A percentile compares a stretch with the other conserved stretches of the same genome.
phyloP scores from a whole-genome alignment of 805 yeast species.

The Candida yuanshanica region DNA sequence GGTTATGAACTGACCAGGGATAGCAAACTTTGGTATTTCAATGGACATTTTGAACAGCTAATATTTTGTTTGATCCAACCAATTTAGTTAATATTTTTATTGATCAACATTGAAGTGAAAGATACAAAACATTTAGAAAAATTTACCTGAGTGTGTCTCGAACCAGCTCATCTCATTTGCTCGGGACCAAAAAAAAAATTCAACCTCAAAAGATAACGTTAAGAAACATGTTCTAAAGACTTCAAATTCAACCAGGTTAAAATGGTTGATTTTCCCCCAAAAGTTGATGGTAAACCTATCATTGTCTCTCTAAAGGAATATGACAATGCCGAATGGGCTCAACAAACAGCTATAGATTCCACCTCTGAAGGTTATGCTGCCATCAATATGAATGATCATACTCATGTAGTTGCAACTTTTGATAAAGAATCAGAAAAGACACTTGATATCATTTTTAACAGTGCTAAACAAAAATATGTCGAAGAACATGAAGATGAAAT shows the following conservation, averaged over 20 bases:
- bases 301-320: slow-evolving; percentile 39
- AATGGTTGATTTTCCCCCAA: slow-evolving; percentile 33
- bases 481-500: slow-evolving; percentile 4
- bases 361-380: slow-evolving; percentile 31
- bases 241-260: background rate
- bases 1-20: slow-evolving; percentile 80
- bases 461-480: slow-evolving; percentile 34
- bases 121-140: no score
- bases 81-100: no score
- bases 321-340: slow-evolving; percentile 49
- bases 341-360: slow-evolving; percentile 42
- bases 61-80: no score
- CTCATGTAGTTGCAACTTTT: slow-evolving; percentile 38
- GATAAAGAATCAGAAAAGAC: slow-evolving; percentile 32
- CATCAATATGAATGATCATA: slow-evolving; percentile 41
- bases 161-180: background rate
- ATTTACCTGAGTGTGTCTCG: slow-evolving; percentile 1
- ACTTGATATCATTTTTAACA: slow-evolving; percentile 38
- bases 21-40: slow-evolving; percentile 41
- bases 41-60: slow-evolving; percentile 3
- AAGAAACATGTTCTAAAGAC: no score
- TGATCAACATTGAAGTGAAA: no score
- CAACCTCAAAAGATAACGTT: background rate
- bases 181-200: background rate
- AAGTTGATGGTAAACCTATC: slow-evolving; percentile 42